Evolutionary conservation across 305 asterid genomes (phyloP).

Genomic region (Lippia alba): DNA sequence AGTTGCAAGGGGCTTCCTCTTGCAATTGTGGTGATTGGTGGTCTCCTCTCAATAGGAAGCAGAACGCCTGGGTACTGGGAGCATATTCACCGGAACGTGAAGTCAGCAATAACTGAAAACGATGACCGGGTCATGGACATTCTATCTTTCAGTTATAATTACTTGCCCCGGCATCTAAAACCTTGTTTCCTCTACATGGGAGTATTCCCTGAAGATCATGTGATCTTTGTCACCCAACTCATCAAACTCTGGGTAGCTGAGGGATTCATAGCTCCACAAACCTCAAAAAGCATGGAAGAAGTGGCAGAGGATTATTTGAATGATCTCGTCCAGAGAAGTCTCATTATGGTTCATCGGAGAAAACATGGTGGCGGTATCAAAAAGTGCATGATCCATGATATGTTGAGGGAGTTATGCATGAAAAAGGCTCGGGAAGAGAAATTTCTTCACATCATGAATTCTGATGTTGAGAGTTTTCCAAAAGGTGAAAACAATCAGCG

Average conservation of each 20-base stretch:
- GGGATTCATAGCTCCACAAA: not conserved
- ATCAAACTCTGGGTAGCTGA: not conserved
- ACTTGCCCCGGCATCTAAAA: constrained; percentile 34
- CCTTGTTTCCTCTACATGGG: constrained; percentile 38
- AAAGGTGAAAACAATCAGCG: not conserved
- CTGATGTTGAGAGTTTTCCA: not conserved
- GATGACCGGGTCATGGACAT: not conserved
- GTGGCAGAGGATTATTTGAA: constrained; percentile 5
- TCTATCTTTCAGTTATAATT: constrained; percentile 34
- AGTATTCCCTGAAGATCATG: constrained; percentile 31
- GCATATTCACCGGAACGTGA: constrained; percentile 1
- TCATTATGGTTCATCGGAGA: not conserved
- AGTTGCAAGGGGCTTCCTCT: constrained; percentile 47
- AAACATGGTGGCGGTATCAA: not conserved
- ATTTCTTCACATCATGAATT: not conserved
- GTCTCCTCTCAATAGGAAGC: constrained; percentile 27
- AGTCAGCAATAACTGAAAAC: not conserved
- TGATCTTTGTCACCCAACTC: not conserved
- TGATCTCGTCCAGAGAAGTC: constrained; percentile 14
- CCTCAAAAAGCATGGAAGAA: not conserved
- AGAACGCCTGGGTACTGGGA: constrained; percentile 16
- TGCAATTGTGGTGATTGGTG: constrained; percentile 34
- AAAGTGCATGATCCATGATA: not conserved
- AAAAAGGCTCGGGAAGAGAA: not conserved
- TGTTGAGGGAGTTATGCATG: not conserved